Conservation (phyloP, 345 rosid genomes). For the Abelmoschus esculentus region DNA sequence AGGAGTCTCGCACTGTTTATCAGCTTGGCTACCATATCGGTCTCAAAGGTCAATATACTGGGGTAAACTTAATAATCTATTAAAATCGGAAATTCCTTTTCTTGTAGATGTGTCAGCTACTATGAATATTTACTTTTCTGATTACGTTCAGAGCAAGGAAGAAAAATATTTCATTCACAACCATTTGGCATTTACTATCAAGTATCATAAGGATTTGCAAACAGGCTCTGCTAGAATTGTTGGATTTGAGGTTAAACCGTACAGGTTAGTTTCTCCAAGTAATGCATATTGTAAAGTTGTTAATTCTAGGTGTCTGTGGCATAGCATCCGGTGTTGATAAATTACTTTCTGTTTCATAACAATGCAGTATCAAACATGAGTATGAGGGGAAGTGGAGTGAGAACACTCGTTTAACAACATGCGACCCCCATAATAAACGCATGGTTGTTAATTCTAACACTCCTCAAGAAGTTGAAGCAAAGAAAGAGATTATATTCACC, state of each 20-base stretch:
- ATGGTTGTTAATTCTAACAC: too few species aligned
- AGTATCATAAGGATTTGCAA: background rate
- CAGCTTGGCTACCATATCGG: background rate
- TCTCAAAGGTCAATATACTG: background rate
- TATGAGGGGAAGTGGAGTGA: too few species aligned
- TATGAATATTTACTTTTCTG: background rate
- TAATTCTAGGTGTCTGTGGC: background rate
- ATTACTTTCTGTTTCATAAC: background rate
- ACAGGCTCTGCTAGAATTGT: background rate
- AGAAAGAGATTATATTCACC: too few species aligned
- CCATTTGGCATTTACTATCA: constrained; percentile 6
- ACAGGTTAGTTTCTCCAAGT: background rate
- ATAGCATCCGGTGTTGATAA: background rate
- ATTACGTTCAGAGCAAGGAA: background rate
- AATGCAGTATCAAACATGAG: background rate
- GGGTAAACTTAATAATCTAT: background rate
- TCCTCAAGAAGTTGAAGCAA: too few species aligned
- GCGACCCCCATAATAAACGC: too few species aligned
- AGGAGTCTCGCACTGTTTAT: background rate
- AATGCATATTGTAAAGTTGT: background rate
- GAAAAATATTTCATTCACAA: background rate
- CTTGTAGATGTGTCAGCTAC: background rate
- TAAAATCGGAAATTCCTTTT: background rate
- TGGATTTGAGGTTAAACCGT: constrained; percentile 5
- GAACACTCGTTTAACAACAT: too few species aligned